Evolutionary conservation across 495 filamentous ascomycete species (phyloP), one percentile per base, ranked within the genome.

Genomic region (Penicillium waksmanii): DNA sequence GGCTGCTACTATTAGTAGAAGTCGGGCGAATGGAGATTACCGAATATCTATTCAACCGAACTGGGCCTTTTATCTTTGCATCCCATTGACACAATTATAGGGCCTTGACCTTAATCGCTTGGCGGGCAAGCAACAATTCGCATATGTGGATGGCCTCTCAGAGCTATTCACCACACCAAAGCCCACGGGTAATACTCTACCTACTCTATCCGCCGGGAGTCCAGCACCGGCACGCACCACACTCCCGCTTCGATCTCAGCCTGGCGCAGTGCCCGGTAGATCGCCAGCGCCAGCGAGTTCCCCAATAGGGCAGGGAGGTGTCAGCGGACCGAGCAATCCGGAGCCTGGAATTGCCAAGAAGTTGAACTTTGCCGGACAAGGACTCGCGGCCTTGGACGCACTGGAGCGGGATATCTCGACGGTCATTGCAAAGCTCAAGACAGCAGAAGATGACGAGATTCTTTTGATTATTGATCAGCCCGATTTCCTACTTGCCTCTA

Each of bases 111-210:
- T 95, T 51, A 82, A 84, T 10, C 82, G 80, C 10, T 70, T 87
- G 15, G 74, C 71, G 60, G 72, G 76, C 47, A 82, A 82, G 59
- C 81, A 82, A 18, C 77, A 78, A 53, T 88, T 93, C 64, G 74
- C 76, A 27, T 94, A 90, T 63, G 75, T 95, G 47, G 91, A 96
- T 66, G 91, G 90, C 5, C 72, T 95, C 34, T 83, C 73, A 48
- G 76, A 76, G 40, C 65, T 92, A n/a, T 87, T 85, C 61, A 63
- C 69, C 35, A 57, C 66, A 1, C 64, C 66, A 33, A 38, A 67
- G 51, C 53, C 55, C 58, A 61, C 73, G 50, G 31, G 55, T 17
- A 40, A 55, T 15, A 61, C 46, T 52, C 49, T 62, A 51, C 27
- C 64, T 34, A 19, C 68, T 17, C 35, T 44, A 44, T 56, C 42